Base-by-base conservation (phyloP, 2,329 filamentous ascomycete species). In the Pestalotiopsis sp. region DNA sequence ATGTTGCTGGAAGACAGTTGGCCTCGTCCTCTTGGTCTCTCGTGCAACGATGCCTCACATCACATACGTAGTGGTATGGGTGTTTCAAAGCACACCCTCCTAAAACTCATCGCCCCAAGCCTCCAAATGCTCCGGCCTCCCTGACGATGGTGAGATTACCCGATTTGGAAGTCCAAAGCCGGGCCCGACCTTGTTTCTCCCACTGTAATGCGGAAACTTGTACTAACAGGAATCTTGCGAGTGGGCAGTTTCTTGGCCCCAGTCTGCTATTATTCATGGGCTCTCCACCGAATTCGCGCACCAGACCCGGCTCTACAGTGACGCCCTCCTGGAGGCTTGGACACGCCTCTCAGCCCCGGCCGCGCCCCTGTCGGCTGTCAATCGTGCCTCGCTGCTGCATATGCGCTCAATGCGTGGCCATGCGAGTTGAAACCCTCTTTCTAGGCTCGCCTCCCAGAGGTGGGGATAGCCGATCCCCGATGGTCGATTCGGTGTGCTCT, bases 181-280 rank as follows among this genome's bases (percentile, higher is more conserved):
- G 36, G 41, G 17, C 45, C 20, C 65, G 57, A 45, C 49, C 38
- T 20, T 20, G 45, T 41, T 66, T 66, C 57, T 66, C 65, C 65
- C 65, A 66, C 65, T 66, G 65, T 66, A 36, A 66, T 40, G 38
- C 56, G 56, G 65, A 59, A 49, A 40, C 36, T 17, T 36, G 45
- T 23, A 41, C 66, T 67, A 67, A 57, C 59, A 38, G 40, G 40
- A 45, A 31, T 49, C 41, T 36, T 20, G 59, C 66, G 40, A 41
- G 20, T 66, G 57, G 64, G 45, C 31, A 27, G 27, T 66, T 27
- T 31, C 56, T 66, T 20, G 31, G 25, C 65, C 41, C 52, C 23
- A 31, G 52, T 60, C 56, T 45, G 57, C 5, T 56, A 67, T 67
- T 67, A 67, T 67, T 67, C 66, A 67, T 67, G 12, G 66, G 17